Base-by-base conservation (phyloP, 495 filamentous ascomycete genomes). In the Podospora tetraspora region DNA sequence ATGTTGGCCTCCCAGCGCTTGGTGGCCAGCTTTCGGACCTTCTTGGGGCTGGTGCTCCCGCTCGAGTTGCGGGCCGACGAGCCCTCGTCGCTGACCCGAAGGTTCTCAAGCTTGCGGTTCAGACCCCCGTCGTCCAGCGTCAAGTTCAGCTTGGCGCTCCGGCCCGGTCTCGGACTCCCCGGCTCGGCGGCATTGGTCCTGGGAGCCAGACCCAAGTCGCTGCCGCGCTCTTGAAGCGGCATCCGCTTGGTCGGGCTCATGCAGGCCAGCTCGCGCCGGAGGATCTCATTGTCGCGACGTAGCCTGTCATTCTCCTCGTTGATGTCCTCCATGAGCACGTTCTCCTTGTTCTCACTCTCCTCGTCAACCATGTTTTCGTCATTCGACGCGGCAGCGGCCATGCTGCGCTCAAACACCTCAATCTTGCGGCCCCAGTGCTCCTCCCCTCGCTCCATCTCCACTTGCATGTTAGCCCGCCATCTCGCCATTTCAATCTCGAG, bases 371-470 rank as follows among this genome's bases (percentile, higher is more conserved):
- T 66, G 32, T 59, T 66, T 23, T 67, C 66, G 52, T 69, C 64
- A 8, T 69, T 71, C 1, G 68, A 64, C 56, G 61, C 64, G 43
- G 75, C 78, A 1, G 65, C 69, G 52, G 62, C 57, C 56, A 94
- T 89, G 19, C 87, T 86, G 52, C 89, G 83, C 61, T 90, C 88
- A 61, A 97, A 81, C 24, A 97, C 86, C 73, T 97, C 95, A 11
- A 97, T 84, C 80, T 99, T 99, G 70, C 86, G 85, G 76, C 97
- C 93, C 67, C 96, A 83, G 78, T 95, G 93, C 75, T 92, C 92
- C 57, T 96, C 92, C n/a, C 79, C 79, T 27, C 86, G 81, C 65
- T 92, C 90, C 72, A 88, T 84, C 77, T 97, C 90, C 16, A 80
- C 86, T 32, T 89, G 89, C 83, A 90, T 86, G 19, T 88, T 89